phyloP scores from a whole-genome alignment of 1,139 yeast species.

The Yamadazyma blattariae region DNA sequence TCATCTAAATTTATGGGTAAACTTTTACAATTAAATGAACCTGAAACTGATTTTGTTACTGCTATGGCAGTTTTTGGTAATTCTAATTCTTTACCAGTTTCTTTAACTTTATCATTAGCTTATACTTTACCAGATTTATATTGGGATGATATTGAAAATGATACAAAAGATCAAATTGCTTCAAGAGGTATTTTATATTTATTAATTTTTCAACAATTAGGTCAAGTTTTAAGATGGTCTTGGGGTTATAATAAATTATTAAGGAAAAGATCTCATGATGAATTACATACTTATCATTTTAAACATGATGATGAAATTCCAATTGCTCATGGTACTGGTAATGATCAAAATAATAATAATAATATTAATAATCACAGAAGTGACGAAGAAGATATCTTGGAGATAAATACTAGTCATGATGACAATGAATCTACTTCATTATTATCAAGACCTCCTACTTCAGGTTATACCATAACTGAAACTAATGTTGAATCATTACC shows the following conservation, averaged over 20 bases:
- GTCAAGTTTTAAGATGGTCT: slow-evolving; percentile 83
- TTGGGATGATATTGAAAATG: slow-evolving; percentile 73
- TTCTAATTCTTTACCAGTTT: slow-evolving; percentile 78
- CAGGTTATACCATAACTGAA: slow-evolving; percentile 6
- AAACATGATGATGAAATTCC: slow-evolving; percentile 10
- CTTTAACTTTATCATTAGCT: slow-evolving; percentile 67
- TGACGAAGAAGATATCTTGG: not conserved
- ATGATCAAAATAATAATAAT: not conserved
- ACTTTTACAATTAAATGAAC: slow-evolving; percentile 49
- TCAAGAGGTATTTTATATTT: slow-evolving; percentile 77
- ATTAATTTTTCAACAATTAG: slow-evolving; percentile 79
- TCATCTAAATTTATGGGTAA: slow-evolving; percentile 52
- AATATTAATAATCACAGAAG: slow-evolving; percentile 15
- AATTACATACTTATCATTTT: slow-evolving; percentile 29
- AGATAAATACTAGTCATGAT: not conserved
- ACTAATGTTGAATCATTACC: slow-evolving; percentile 1
- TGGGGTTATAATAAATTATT: slow-evolving; percentile 85
- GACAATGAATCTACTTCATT: slow-evolving; percentile 12
- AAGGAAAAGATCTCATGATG: slow-evolving; percentile 46
- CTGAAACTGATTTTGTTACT: slow-evolving; percentile 76
- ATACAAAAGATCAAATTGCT: slow-evolving; percentile 68
- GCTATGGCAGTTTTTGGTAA: slow-evolving; percentile 91
- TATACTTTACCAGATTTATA: slow-evolving; percentile 68
- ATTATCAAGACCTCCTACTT: slow-evolving; percentile 3
- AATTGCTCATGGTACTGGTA: not conserved